phyloP scores from a whole-genome alignment of 768 basidiomycete species.

The Mycena olivaceomarginata region DNA sequence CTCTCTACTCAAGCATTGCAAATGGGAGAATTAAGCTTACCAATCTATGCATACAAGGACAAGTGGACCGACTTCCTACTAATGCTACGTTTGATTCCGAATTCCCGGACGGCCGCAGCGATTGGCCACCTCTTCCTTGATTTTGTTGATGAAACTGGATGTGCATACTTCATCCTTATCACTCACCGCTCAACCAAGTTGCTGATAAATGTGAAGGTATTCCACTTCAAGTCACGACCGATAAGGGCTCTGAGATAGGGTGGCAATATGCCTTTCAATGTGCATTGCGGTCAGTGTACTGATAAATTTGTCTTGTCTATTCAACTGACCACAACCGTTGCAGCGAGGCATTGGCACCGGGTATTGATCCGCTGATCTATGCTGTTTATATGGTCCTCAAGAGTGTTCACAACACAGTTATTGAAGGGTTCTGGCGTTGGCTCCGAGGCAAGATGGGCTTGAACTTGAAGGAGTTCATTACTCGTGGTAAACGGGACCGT shows the following conservation, averaged over 20 bases:
- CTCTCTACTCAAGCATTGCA: too few relatives aligned
- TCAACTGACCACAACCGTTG: neutral
- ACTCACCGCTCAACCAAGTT: neutral
- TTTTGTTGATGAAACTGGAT: conserved; percentile 50
- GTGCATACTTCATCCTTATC: conserved; percentile 37
- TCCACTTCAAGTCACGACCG: conserved; percentile 52
- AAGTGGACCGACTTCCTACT: conserved; percentile 46
- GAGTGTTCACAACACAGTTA: conserved; percentile 54
- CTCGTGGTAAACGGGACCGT: neutral
- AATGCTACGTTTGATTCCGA: conserved; percentile 49
- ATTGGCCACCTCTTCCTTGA: conserved; percentile 59
- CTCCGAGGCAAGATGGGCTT: neutral
- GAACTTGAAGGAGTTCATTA: neutral
- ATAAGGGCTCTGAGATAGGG: conserved; percentile 56
- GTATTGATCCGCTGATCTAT: conserved; percentile 45
- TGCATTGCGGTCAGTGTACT: neutral
- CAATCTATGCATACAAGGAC: conserved; percentile 44
- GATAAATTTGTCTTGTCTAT: neutral
- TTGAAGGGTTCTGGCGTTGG: conserved; percentile 54
- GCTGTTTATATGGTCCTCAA: conserved; percentile 45
- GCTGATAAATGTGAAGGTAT: conserved; percentile 42
- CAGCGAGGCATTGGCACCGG: conserved; percentile 48
- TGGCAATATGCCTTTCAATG: conserved; percentile 45
- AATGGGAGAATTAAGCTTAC: conserved; percentile 54
- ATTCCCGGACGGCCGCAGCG: conserved; percentile 46